Percentiles rank a stretch among this genome's conserved stretches.
These are phyloP conservation scores for Halophytophthora polymorphica DNA, from an alignment of 352 stramenopile genomes.

Conservation along the genomic window DNA sequence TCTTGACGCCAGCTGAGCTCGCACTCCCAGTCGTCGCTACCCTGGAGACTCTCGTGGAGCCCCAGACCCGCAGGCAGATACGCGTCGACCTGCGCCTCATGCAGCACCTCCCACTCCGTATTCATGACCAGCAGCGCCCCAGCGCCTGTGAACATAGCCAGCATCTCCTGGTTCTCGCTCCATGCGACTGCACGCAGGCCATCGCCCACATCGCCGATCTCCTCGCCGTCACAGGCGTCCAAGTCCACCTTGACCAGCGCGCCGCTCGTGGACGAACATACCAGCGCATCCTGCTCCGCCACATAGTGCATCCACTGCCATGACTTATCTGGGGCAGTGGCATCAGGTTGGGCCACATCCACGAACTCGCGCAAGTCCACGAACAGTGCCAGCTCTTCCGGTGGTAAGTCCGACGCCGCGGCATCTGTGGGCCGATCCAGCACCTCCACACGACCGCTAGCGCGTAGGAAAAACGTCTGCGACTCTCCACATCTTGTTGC, in stretches of 20 bases:
- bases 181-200: conserved; percentile 60
- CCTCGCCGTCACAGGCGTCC: conserved; percentile 40
- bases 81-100: conserved; percentile 50
- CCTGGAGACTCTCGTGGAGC: conserved; percentile 1
- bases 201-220: conserved; percentile 65
- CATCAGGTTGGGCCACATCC: conserved; percentile 20
- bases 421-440: conserved; percentile 27
- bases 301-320: conserved; percentile 72
- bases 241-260: conserved; percentile 53
- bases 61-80: conserved; percentile 26
- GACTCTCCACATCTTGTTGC: conserved; percentile 33
- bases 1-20: conserved; percentile 73
- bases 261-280: conserved; percentile 50
- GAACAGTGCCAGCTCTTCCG: conserved; percentile 20
- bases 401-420: conserved; percentile 1
- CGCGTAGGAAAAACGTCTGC: conserved; percentile 32
- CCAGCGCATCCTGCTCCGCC: conserved; percentile 52
- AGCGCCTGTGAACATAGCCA: conserved; percentile 59
- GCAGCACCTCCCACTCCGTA: conserved; percentile 72
- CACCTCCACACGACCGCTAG: conserved; percentile 28
- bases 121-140: conserved; percentile 72
- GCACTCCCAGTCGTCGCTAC: conserved; percentile 6
- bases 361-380: conserved; percentile 27
- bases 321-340: not conserved
- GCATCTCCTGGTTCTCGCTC: conserved; percentile 67